Conservation (phyloP, 306 rosid species). For the Acacia crassicarpa region DNA sequence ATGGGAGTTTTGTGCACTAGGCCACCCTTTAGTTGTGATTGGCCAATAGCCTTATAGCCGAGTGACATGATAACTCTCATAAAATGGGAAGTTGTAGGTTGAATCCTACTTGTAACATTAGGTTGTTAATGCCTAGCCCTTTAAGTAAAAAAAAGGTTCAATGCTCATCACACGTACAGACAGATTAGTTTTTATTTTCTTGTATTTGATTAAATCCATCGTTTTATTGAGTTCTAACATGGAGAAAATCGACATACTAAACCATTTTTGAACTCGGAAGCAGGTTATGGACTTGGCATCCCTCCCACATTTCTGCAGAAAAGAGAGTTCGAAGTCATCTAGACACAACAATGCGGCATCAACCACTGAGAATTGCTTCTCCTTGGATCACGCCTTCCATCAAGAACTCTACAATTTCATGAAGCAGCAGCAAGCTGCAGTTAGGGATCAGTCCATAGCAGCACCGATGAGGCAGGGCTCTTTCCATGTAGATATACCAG, state of each 20-base stretch:
- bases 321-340: conserved; percentile 74
- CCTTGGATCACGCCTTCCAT: conserved; percentile 67
- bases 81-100: too few relatives aligned
- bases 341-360: conserved; percentile 36
- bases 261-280: conserved; percentile 22
- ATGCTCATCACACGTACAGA: neutral
- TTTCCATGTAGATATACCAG: conserved; percentile 78
- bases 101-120: too few relatives aligned
- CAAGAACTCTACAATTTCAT: conserved; percentile 67
- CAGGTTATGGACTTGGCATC: conserved; percentile 86
- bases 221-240: neutral
- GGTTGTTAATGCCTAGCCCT: too few relatives aligned
- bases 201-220: too few relatives aligned
- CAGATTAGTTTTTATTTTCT: neutral
- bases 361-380: conserved; percentile 63
- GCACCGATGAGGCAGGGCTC: conserved; percentile 69
- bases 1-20: too few relatives aligned
- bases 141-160: neutral
- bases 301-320: conserved; percentile 90
- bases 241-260: neutral
- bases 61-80: too few relatives aligned
- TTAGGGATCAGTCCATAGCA: conserved; percentile 37
- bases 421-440: conserved; percentile 57
- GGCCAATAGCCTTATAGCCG: too few relatives aligned
- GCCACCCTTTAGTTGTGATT: too few relatives aligned